Evolutionary conservation across 441 rosid species (phyloP), one percentile per base, ranked within the genome.

Genomic region (Bocquillonia castaneifolia): DNA sequence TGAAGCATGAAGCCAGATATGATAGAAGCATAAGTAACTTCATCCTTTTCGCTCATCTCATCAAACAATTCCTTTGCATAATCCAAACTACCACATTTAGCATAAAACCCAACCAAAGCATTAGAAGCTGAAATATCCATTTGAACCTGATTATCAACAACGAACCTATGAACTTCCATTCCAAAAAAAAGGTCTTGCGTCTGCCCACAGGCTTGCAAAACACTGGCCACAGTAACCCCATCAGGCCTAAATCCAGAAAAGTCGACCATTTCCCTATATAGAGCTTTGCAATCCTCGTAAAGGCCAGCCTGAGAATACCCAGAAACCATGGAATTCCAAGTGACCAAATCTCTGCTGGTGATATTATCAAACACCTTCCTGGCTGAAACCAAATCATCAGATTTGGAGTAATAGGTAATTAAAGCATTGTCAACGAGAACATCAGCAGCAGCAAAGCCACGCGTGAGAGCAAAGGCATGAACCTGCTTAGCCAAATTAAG

Each of bases 321-420:
- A 0, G 92, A 71, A 70, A 90, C 80, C 92, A 92, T 85, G 10
- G 95, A 90, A 72, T 90, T 92, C 96, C 98, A 92, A 0, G 91
- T 75, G 42, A 92, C 90, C 0, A 85, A 74, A 76, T 90, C 98
- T 81, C 87, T 90, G 14, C 77, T 70, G 40, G 64, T 55, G 88
- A 88, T 87, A 68, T 51, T 64, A 69, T 86, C 90, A 63, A 92
- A 92, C 81, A 88, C 53, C 55, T 63, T 82, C 81, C 87, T 79
- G 10, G 91, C 91, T 34, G 61, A 81, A 31, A 52, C 77, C 10
- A 68, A 37, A 10, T 75, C 78, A 32, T 76, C 76, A 67, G 90
- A 87, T 70, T 82, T 88, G 0, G 89, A 66, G 64, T 90, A 90
- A 59, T 70, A 88, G 0, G 88, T 81, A 47, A 93, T 63, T 86